Base-by-base conservation (phyloP, 192 early-diverging fungal species). In the Blastocladiella britannica region DNA sequence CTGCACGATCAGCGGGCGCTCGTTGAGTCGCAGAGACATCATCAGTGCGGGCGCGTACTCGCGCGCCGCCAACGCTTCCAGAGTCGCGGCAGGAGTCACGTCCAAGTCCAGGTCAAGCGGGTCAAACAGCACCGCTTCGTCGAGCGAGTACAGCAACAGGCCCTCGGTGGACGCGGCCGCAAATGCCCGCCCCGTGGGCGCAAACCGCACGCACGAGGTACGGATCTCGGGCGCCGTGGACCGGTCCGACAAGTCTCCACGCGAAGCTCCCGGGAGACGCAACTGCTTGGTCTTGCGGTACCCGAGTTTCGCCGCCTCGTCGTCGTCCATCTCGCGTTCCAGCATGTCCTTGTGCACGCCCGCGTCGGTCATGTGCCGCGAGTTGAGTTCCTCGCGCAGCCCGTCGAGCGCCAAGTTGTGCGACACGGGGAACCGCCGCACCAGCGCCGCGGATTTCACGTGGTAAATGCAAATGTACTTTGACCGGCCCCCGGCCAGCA, bases 391-490 rank as follows among this genome's bases (percentile, higher is more conserved):
- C 52, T 88, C 84, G 52, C 83, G 79, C 59, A 93, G 88, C 43
- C 91, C 91, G 55, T 99, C 93, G 56, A 93, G 75, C 0, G 93
- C 88, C 62, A 86, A 73, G 70, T 97, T 99, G 58, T 83, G 72
- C 9, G 92, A 88, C 27, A 96, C 82, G 60, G 87, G 83, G 76
- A 89, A 97, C 67, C 85, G 84, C 62, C 85, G 85, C 58, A 99
- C 64, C 22, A 99, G 70, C 7, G 83, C 73, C 26, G 71, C 62
- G 25, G 75, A 75, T 26, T 70, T 67, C 5, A 88, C 70, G 66
- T 97, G 89, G 61, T 97, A 99, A 57, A 99, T 77, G 65, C 93
- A 97, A 5, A 99, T 84, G 67, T 83, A 92, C 68, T 91, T 94
- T 69, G 82, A 85, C 70, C 85, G 88, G 25, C 96, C 96, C 26